Base-by-base conservation (phyloP, 495 filamentous ascomycete genomes). In the Penicillium mononematosum region DNA sequence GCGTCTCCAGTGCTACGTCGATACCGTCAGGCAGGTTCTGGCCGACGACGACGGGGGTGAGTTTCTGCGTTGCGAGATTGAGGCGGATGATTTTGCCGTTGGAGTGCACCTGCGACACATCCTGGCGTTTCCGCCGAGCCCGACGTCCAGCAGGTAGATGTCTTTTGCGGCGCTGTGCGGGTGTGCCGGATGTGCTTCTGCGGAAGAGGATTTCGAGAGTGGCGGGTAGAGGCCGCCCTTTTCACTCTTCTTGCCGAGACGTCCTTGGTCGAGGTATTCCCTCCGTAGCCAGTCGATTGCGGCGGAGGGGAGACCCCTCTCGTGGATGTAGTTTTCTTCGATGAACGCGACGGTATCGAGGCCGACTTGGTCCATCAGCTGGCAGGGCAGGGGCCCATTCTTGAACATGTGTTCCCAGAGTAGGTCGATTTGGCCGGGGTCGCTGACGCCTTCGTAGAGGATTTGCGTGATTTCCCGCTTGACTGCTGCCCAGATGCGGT, bases 401-500 rank as follows among this genome's bases (percentile, higher is more conserved):
- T 62, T 63, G 50, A 72, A 74, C 61, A 74, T 69, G 16, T 67
- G 56, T 31, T 67, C 58, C 70, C 68, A 72, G 1, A 74, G 51
- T 10, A 67, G 29, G 39, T 85, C 81, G 29, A 85, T 76, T 50
- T 82, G 76, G 14, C 66, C 63, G 0, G 82, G 75, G 4, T 65
- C 62, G 34, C 65, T 70, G 14, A 83, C 80, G 0, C 75, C 80
- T 25, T 84, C 80, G 2, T 73, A 62, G 5, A 85, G 67, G 12
- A 85, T 77, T 17, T 62, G 64, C 22, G 85, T 53, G 16, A 71
- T 72, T 56, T 84, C 81, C 5, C 80, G 72, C 61, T 85, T 83
- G 55, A 83, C 68, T 5, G 81, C 80, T 0, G 79, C 82, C 81
- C 81, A 85, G 20, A 85, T 70, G 0, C 83, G 78, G 50, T 83